Evolutionary conservation across 257 asterid species (phyloP).

Genomic region (Forsythia suspensa): DNA sequence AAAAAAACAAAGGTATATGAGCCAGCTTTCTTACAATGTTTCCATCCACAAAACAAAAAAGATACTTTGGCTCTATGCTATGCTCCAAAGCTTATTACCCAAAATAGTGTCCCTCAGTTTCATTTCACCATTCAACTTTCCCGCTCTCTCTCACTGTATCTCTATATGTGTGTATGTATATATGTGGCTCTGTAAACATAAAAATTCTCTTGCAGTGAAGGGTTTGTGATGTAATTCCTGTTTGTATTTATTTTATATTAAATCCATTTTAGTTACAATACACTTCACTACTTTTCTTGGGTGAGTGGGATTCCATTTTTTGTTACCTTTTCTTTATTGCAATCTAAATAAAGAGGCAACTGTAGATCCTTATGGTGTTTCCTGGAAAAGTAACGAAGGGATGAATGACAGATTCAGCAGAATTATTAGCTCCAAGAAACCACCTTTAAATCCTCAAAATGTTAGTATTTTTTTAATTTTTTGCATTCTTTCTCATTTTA

Average conservation of each 20-base stretch:
- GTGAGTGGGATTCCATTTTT: background rate
- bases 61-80: conserved; percentile 47
- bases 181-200: conserved; percentile 5
- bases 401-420: conserved; percentile 37
- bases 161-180: background rate
- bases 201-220: background rate
- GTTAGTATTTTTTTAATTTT: conserved; percentile 29
- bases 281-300: conserved; percentile 24
- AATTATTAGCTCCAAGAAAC: conserved; percentile 36
- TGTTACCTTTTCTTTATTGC: background rate
- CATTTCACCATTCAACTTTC: conserved; percentile 26
- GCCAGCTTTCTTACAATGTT: conserved; percentile 23
- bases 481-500: background rate
- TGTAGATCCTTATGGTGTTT: conserved; percentile 27
- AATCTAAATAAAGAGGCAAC: background rate
- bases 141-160: conserved; percentile 29
- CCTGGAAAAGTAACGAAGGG: conserved; percentile 20
- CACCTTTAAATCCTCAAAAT: conserved; percentile 53
- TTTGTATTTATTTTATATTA: background rate
- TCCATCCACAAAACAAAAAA: conserved; percentile 25
- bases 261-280: conserved; percentile 12
- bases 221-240: background rate
- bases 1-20: background rate
- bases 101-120: conserved; percentile 11
- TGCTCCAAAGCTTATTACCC: background rate